These are phyloP conservation scores for Coleophoma cylindrospora DNA, from an alignment of 2,329 filamentous ascomycete genomes.

Conservation along the genomic window DNA sequence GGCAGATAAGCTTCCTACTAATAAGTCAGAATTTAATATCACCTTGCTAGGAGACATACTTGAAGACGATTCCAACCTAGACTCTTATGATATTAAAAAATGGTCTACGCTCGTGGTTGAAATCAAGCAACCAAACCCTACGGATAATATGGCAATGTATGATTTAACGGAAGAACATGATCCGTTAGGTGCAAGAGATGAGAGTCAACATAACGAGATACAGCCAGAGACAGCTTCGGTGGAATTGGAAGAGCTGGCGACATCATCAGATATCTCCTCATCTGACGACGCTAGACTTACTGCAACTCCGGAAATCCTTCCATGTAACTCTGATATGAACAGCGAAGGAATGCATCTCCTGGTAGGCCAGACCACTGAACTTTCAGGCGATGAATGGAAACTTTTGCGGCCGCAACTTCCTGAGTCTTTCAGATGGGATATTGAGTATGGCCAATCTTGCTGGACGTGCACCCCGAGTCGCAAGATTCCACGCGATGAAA, in stretches of 20 bases:
- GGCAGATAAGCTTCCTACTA: not conserved
- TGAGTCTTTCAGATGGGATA: not conserved
- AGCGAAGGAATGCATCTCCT: not conserved
- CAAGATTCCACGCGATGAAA: not conserved
- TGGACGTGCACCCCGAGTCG: constrained; percentile 1
- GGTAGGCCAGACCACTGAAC: not conserved
- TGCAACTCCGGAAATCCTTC: not conserved
- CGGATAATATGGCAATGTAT: not conserved
- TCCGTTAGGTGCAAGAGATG: not conserved
- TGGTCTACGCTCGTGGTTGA: not conserved
- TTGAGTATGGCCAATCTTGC: not conserved
- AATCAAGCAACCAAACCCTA: not conserved
- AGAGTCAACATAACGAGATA: not conserved
- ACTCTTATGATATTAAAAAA: not conserved
- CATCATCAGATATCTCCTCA: not conserved
- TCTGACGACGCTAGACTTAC: not conserved
- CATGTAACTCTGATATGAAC: not conserved
- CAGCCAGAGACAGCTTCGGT: not conserved
- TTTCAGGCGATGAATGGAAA: not conserved
- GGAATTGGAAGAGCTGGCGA: not conserved
- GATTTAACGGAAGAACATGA: not conserved
- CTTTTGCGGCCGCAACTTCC: not conserved
- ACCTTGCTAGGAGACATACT: not conserved
- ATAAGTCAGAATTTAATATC: not conserved
- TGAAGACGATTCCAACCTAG: not conserved